A percentile compares a stretch with the other conserved stretches of the same genome.
phyloP scores from a whole-genome alignment of 1,284 basidiomycete genomes.

The Bondarzewia mesenterica region DNA sequence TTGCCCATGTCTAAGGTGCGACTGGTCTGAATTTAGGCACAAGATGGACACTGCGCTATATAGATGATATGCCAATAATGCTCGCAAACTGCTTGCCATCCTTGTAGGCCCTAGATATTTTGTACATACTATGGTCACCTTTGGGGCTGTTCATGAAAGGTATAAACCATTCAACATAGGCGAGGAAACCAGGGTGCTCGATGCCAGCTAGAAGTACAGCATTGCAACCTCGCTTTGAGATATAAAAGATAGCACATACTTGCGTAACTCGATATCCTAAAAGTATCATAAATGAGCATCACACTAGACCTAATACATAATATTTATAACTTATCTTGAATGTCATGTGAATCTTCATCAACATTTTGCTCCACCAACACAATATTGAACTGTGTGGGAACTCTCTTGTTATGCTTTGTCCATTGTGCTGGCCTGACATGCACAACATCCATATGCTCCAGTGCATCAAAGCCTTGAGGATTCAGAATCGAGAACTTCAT shows the following conservation, averaged over 20 bases:
- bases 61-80: conserved; percentile 15
- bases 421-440: conserved; percentile 16
- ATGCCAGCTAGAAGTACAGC: neutral
- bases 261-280: conserved; percentile 16
- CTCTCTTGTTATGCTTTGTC: conserved; percentile 4
- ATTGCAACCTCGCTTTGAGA: conserved; percentile 16
- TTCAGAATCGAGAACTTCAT: conserved; percentile 15
- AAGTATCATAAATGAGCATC: no score
- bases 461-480: neutral
- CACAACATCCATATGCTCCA: conserved; percentile 14
- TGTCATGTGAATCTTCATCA: neutral
- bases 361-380: neutral
- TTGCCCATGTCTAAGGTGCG: conserved; percentile 17
- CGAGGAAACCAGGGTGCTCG: conserved; percentile 3
- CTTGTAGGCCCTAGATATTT: no score
- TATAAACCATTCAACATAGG: conserved; percentile 19
- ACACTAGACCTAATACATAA: neutral
- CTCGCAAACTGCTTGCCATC: conserved; percentile 10
- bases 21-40: conserved; percentile 5
- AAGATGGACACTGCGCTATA: conserved; percentile 19
- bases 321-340: neutral
- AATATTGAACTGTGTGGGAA: neutral
- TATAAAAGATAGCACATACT: conserved; percentile 15
- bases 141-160: conserved; percentile 12
- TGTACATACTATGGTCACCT: conserved; percentile 15